Evolutionary conservation across 768 basidiomycete genomes (phyloP), one percentile per base, ranked within the genome.

Genomic region (Neoboletus magnificus): DNA sequence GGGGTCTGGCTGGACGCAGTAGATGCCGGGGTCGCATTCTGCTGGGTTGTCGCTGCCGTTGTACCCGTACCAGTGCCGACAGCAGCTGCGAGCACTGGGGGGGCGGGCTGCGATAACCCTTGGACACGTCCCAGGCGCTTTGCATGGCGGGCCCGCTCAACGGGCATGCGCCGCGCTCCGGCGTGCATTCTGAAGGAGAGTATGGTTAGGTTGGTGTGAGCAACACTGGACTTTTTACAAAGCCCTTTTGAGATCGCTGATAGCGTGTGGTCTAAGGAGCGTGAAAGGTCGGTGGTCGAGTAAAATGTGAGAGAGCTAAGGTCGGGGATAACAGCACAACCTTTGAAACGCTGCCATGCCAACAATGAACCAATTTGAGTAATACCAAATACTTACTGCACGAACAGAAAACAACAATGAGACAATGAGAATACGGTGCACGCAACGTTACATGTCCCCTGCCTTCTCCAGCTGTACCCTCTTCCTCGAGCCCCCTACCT

Each of bases 391-490:
- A 42, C 10, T 22, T 48, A 42, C 15, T 22, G 16, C 33, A 45
- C 18, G 47, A 37, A 22, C 27, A 29, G 22, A 16, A 22, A 16
- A 36, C 2, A 37, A 37, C 7, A 33, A 47, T 13, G 23, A 54
- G 35, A 47, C n/a, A 48, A 41, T 32, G 33, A 39, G 20, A 37
- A 27, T 33, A 44, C 18, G 11, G 10, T 13, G 13, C 18, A 52
- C 25, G 48, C 30, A 39, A 36, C 12, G 67, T 51, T 76, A 80
- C 50, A 70, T 59, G 39, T 79, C 77, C n/a, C 71, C 66, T 2
- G 87, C 86, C 64, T 77, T 81, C 62, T 89, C 82, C 30, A 89
- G 70, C 57, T 88, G 88, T 53, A 82, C 82, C 49, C 86, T 78
- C 68, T 89, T 89, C 52, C 87, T 79, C 45, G 87, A 79, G 22